Percentiles rank a stretch among this genome's conserved stretches.
These are phyloP conservation scores for Conringia planisiliqua DNA, from an alignment of 345 rosid genomes.

Conservation along the genomic window DNA sequence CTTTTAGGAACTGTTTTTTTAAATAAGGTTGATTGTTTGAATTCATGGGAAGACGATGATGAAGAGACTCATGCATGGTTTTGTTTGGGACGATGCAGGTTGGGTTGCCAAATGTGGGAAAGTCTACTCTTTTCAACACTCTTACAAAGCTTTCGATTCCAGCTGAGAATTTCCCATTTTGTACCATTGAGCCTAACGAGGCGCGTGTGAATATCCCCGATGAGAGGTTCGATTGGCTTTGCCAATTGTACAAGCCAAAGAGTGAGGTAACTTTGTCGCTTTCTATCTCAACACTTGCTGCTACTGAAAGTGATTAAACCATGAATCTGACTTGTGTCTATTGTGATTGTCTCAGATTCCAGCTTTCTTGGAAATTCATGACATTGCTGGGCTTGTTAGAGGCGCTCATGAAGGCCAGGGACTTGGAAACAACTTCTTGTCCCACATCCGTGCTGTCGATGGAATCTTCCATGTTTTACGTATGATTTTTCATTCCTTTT, in stretches of 20 bases:
- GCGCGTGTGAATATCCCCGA: slow-evolving; percentile 92
- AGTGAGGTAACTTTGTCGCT: slow-evolving; percentile 48
- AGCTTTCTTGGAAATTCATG: slow-evolving; percentile 95
- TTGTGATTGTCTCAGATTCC: slow-evolving; percentile 51
- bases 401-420: slow-evolving; percentile 99
- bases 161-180: slow-evolving; percentile 97
- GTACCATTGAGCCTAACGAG: slow-evolving; percentile 96
- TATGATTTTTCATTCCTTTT: slow-evolving; percentile 30
- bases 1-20: neutral
- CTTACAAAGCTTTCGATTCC: slow-evolving; percentile 91
- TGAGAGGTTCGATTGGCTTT: slow-evolving; percentile 94
- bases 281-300: neutral
- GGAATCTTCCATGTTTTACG: slow-evolving; percentile 97
- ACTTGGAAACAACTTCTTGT: slow-evolving; percentile 90
- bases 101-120: slow-evolving; percentile 96
- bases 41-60: neutral
- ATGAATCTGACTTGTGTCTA: neutral
- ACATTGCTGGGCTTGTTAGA: slow-evolving; percentile 92
- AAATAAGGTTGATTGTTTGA: neutral
- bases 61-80: neutral
- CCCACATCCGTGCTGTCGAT: slow-evolving; percentile 98
- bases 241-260: slow-evolving; percentile 79
- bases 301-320: neutral
- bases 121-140: slow-evolving; percentile 95
- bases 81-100: slow-evolving; percentile 46